Base-by-base conservation (phyloP, 2,329 filamentous ascomycete species). In the Chalara sp. region DNA sequence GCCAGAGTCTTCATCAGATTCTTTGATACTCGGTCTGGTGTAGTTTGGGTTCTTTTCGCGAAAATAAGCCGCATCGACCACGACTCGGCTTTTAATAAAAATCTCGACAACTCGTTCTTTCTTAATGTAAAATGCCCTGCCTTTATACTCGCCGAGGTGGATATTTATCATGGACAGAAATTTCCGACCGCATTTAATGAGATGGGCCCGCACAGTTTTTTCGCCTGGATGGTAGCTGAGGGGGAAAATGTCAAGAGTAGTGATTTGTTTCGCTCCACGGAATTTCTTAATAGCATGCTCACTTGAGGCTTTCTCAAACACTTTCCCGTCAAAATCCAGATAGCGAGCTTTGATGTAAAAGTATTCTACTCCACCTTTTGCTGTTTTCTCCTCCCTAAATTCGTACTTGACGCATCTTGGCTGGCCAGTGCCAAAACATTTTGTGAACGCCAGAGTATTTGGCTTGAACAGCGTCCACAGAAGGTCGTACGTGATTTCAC, bases 381-480 rank as follows among this genome's bases (percentile, higher is more conserved):
- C 48, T 50, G 63, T 54, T 46, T 52, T 53, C 50, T 57, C 51
- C 54, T 56, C 49, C 5, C 45, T 43, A 54, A 48, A 59, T 33
- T 61, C 47, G 43, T 58, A 63, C 41, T 21, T 61, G 10, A 59
- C 44, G 47, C 50, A 61, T 48, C 51, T 49, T 53, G 45, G 56
- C 52, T 59, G 51, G 28, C 50, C 30, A 11, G 50, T 61, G 11
- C 56, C 53, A 32, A 47, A 44, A 52, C 50, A 60, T 10, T 42
- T 64, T 10, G 60, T 66, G 52, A 60, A 65, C 42, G 64, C 46
- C 37, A 60, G 41, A 12, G 48, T 59, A 44, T 66, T 64, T 40
- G 61, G 60, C 51, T 68, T 69, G 49, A 69, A 70, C 39, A 70
- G 57, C 21, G 60, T 56, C 61, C 54, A 68, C 6, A 70, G 61